Percentiles rank a stretch among this genome's conserved stretches.
Evolutionary conservation across 2,329 filamentous ascomycete species (phyloP).

Genomic region (Purpureocillium lavendulum): DNA sequence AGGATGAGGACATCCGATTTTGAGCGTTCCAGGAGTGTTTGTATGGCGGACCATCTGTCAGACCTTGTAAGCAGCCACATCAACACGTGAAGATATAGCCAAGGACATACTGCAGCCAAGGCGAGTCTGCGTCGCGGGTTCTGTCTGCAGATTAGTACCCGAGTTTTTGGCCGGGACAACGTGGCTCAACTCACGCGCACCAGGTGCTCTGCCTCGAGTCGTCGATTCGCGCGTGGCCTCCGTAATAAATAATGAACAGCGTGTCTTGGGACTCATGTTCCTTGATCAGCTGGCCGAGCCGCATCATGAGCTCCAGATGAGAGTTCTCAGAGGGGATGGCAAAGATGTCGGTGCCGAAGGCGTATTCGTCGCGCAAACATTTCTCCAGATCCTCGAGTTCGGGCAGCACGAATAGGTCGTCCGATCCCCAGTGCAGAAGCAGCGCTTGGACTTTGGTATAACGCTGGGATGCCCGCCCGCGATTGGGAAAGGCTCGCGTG

Average conservation of each 20-base stretch:
- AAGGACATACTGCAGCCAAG: slow-evolving; percentile 43
- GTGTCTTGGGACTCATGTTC: slow-evolving; percentile 47
- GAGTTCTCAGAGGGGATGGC: slow-evolving; percentile 50
- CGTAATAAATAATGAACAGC: slow-evolving; percentile 50
- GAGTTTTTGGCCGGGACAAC: too few species aligned
- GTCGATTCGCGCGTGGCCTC: slow-evolving; percentile 51
- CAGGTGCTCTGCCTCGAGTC: slow-evolving; percentile 52
- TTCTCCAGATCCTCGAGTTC: slow-evolving; percentile 49
- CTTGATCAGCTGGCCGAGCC: slow-evolving; percentile 47
- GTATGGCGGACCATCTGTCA: slow-evolving; percentile 48
- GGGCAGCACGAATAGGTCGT: slow-evolving; percentile 50
- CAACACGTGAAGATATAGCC: neutral
- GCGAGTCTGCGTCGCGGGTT: slow-evolving; percentile 41
- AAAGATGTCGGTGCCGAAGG: slow-evolving; percentile 49
- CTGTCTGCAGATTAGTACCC: slow-evolving; percentile 17
- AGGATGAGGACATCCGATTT: slow-evolving; percentile 49
- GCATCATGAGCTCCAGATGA: slow-evolving; percentile 50
- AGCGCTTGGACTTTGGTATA: slow-evolving; percentile 48
- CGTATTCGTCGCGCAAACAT: slow-evolving; percentile 46
- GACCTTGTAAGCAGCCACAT: too few species aligned
- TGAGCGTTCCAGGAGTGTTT: slow-evolving; percentile 49
- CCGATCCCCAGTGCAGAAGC: slow-evolving; percentile 48
- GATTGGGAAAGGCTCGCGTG: slow-evolving; percentile 47
- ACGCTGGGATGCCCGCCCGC: slow-evolving; percentile 40
- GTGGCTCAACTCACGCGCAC: slow-evolving; percentile 40